These are phyloP conservation scores for Fraxinus paxiana DNA, from an alignment of 305 asterid genomes.

Conservation along the genomic window DNA sequence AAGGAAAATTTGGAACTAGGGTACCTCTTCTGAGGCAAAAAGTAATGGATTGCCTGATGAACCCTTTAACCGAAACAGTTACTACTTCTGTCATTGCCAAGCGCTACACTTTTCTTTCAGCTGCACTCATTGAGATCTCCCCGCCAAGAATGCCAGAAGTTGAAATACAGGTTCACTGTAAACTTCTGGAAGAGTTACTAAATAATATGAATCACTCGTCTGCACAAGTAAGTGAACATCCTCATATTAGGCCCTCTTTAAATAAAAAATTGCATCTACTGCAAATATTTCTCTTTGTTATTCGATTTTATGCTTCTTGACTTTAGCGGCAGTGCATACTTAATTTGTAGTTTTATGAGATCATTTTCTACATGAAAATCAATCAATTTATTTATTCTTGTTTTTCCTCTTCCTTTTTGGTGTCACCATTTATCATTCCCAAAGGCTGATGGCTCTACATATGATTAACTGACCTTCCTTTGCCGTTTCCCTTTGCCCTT, in stretches of 20 bases:
- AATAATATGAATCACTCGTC: constrained; percentile 88
- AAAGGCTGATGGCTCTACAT: background rate
- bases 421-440: constrained; percentile 1
- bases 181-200: constrained; percentile 83
- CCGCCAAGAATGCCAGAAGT: constrained; percentile 70
- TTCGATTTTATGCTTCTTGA: background rate
- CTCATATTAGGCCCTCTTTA: constrained; percentile 17
- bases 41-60: constrained; percentile 82
- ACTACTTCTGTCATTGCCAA: constrained; percentile 79
- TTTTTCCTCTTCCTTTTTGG: constrained; percentile 1
- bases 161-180: constrained; percentile 65
- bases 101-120: constrained; percentile 90
- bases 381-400: background rate
- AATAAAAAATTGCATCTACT: constrained; percentile 5
- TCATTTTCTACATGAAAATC: constrained; percentile 7
- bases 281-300: constrained; percentile 1
- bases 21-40: constrained; percentile 74
- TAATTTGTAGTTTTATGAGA: constrained; percentile 12
- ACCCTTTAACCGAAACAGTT: constrained; percentile 71
- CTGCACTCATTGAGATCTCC: constrained; percentile 77
- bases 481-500: background rate
- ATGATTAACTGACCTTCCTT: background rate
- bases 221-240: constrained; percentile 69
- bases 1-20: constrained; percentile 79
- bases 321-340: constrained; percentile 1